A percentile compares a stretch with the other conserved stretches of the same genome.
phyloP scores from a whole-genome alignment of 441 rosid genomes.

The California macrophylla region DNA sequence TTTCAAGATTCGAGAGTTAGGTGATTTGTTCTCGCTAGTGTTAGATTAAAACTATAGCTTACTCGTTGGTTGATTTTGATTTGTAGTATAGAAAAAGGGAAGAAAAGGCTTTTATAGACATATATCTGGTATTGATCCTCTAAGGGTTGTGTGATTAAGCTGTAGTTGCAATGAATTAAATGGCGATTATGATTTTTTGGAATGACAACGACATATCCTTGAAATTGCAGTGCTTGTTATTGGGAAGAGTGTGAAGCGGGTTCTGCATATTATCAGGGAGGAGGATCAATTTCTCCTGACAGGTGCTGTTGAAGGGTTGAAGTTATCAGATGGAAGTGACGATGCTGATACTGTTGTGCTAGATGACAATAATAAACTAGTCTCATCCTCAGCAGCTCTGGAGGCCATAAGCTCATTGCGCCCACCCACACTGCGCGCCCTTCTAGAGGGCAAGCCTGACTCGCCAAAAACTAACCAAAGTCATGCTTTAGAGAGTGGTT shows the following conservation, averaged over 20 bases:
- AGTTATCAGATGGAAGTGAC: constrained; percentile 4
- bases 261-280: constrained; percentile 18
- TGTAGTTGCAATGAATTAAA: not conserved
- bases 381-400: not conserved
- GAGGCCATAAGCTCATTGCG: not conserved
- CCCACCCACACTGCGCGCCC: constrained; percentile 15
- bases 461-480: constrained; percentile 3
- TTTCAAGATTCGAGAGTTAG: not conserved
- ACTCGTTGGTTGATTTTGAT: not conserved
- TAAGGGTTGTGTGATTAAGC: not conserved
- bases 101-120: not conserved
- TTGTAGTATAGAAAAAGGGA: not conserved
- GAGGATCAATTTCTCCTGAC: constrained; percentile 4
- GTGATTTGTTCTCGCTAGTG: too few relatives aligned
- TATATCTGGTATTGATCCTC: not conserved
- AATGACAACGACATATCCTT: not conserved
- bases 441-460: constrained; percentile 10
- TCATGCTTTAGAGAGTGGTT: not conserved
- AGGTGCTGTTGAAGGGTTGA: constrained; percentile 10
- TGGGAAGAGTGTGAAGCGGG: constrained; percentile 17
- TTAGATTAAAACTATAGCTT: not conserved
- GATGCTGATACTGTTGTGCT: not conserved
- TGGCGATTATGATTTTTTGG: not conserved
- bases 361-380: not conserved
- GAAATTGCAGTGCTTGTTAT: constrained; percentile 17